A percentile compares a stretch with the other conserved stretches of the same genome.
These are phyloP conservation scores for Suhomyces guaymorum DNA, from an alignment of 1,139 yeast species.

Conservation along the genomic window DNA sequence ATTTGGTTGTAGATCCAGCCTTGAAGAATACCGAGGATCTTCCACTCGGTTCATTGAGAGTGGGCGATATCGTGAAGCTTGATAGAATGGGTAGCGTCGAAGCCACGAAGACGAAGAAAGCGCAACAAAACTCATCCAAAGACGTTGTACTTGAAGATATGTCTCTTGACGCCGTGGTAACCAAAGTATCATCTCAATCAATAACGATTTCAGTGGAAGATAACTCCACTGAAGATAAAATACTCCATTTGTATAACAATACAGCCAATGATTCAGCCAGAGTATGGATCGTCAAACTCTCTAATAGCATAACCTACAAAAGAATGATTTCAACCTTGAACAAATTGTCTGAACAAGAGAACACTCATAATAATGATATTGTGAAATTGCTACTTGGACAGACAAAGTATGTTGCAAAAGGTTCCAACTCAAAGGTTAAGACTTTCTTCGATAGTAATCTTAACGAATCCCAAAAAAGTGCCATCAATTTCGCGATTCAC, in stretches of 20 bases:
- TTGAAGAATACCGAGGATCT: constrained; percentile 37
- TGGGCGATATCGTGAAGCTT: constrained; percentile 75
- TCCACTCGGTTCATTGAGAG: constrained; percentile 59
- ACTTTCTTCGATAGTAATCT: constrained; percentile 52
- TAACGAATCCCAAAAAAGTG: constrained; percentile 65
- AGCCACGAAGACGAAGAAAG: constrained; percentile 17
- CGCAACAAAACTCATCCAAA: constrained; percentile 16
- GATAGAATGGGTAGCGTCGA: constrained; percentile 35
- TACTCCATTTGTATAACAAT: constrained; percentile 46
- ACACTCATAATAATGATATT: constrained; percentile 35
- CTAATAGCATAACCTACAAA: constrained; percentile 69
- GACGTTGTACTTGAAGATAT: constrained; percentile 20
- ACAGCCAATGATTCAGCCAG: constrained; percentile 40
- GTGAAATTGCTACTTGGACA: constrained; percentile 50
- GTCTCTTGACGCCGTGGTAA: constrained; percentile 60
- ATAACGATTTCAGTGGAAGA: constrained; percentile 63
- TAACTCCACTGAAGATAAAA: constrained; percentile 49
- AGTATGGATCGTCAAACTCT: constrained; percentile 65
- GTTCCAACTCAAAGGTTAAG: constrained; percentile 11
- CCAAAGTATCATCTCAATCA: constrained; percentile 44
- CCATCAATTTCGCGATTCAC: constrained; percentile 42
- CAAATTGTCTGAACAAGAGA: constrained; percentile 54
- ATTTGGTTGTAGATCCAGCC: constrained; percentile 64
- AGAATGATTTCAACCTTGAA: constrained; percentile 81
- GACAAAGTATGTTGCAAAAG: constrained; percentile 22